Evolutionary conservation across 164 flowering plant genomes (phyloP).

Genomic region (Magnolia sinica): DNA sequence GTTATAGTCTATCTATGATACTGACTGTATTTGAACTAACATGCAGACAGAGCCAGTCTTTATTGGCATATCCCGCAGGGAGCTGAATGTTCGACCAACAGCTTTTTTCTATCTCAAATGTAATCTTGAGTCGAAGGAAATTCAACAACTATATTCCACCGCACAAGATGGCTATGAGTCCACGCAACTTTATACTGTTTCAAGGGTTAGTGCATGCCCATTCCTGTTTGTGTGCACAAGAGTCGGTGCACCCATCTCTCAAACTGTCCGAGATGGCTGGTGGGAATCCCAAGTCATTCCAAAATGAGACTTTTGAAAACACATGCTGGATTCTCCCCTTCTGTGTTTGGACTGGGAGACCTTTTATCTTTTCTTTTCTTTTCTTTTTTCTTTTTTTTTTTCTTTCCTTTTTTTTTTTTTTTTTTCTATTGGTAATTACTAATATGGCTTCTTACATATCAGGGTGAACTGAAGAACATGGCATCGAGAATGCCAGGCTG

Average conservation of each 20-base stretch:
- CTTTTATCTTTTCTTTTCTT: background rate
- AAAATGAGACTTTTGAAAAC: background rate
- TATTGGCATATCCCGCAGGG: slow-evolving; percentile 80
- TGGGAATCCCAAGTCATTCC: no score
- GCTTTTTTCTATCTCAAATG: slow-evolving; percentile 88
- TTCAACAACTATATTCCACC: slow-evolving; percentile 56
- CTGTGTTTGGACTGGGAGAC: background rate
- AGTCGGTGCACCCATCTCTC: no score
- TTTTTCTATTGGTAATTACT: slow-evolving; percentile 5
- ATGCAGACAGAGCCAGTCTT: slow-evolving; percentile 64
- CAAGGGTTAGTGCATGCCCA: slow-evolving; percentile 49
- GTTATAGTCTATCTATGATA: slow-evolving; percentile 11
- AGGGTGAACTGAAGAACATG: slow-evolving; percentile 62
- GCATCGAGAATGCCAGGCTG: slow-evolving; percentile 91
- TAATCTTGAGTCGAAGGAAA: slow-evolving; percentile 58
- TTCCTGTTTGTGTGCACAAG: background rate
- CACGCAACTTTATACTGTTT: slow-evolving; percentile 62
- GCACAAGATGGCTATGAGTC: slow-evolving; percentile 96
- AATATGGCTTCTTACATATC: slow-evolving; percentile 18
- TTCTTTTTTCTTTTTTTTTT: background rate
- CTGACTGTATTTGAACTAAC: slow-evolving; percentile 2
- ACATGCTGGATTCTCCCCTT: background rate
- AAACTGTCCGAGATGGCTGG: no score
- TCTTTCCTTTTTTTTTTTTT: background rate
- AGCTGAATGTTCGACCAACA: slow-evolving; percentile 81